Evolutionary conservation across 805 yeast genomes (phyloP).

Genomic region (Kuraishia ogatae): DNA sequence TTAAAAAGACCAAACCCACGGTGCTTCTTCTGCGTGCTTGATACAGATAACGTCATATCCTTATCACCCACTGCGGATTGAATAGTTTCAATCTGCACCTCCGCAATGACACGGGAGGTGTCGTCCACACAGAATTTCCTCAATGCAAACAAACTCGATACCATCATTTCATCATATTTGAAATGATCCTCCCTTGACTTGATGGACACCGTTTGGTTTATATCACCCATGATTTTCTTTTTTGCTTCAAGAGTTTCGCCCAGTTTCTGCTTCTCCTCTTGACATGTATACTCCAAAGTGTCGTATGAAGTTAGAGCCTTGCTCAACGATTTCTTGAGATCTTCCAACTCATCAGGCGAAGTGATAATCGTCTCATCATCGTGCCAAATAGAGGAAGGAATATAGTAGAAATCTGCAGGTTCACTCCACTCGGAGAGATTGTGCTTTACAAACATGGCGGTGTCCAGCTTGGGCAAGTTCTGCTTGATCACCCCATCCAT

Average conservation of each 20-base stretch:
- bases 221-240: constrained; percentile 21
- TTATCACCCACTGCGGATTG: constrained; percentile 75
- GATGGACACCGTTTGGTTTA: constrained; percentile 28
- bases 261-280: constrained; percentile 39
- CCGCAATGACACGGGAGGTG: constrained; percentile 60
- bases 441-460: constrained; percentile 90
- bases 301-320: constrained; percentile 28
- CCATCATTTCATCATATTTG: constrained; percentile 43
- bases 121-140: constrained; percentile 67
- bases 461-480: constrained; percentile 68
- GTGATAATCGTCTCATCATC: constrained; percentile 77
- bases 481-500: constrained; percentile 52
- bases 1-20: constrained; percentile 38
- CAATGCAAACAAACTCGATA: constrained; percentile 41
- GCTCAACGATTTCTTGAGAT: constrained; percentile 44
- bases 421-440: constrained; percentile 72
- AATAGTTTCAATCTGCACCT: constrained; percentile 86
- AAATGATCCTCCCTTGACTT: constrained; percentile 27
- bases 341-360: constrained; percentile 47
- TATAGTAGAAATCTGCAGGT: constrained; percentile 76
- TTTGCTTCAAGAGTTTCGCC: constrained; percentile 30
- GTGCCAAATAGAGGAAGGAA: constrained; percentile 94
- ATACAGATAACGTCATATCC: constrained; percentile 53
- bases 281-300: constrained; percentile 30
- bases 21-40: constrained; percentile 46